phyloP scores from a whole-genome alignment of 805 yeast genomes.

The Metschnikowia baotianmanensis region DNA sequence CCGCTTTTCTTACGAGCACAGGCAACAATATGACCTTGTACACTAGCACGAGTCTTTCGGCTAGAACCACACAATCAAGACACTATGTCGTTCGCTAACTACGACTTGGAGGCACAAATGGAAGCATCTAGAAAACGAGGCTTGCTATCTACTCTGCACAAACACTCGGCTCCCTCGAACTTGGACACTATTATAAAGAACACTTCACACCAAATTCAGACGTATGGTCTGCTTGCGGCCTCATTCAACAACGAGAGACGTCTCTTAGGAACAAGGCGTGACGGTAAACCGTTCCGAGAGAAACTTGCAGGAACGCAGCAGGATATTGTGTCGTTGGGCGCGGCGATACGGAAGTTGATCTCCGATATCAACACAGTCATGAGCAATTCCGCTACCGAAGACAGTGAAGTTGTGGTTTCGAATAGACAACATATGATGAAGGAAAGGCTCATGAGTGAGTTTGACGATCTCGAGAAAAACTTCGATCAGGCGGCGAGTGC shows the following conservation, averaged over 20 bases:
- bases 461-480: slow-evolving; percentile 46
- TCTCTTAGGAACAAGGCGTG: slow-evolving; percentile 54
- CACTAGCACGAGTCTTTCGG: too few species aligned
- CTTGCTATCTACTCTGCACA: background rate
- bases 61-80: too few species aligned
- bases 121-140: slow-evolving; percentile 4
- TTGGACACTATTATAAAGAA: slow-evolving; percentile 33
- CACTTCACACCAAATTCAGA: slow-evolving; percentile 41
- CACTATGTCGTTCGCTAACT: slow-evolving; percentile 55
- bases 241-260: slow-evolving; percentile 48
- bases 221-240: slow-evolving; percentile 49
- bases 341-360: slow-evolving; percentile 32
- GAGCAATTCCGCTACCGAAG: slow-evolving; percentile 17
- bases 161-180: slow-evolving; percentile 18
- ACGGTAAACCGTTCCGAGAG: slow-evolving; percentile 35
- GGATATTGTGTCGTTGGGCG: slow-evolving; percentile 31
- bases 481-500: slow-evolving; percentile 42
- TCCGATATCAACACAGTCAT: slow-evolving; percentile 30
- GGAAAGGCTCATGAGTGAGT: slow-evolving; percentile 57
- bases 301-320: slow-evolving; percentile 32
- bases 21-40: too few species aligned
- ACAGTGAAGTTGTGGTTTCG: slow-evolving; percentile 28
- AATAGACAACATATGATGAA: slow-evolving; percentile 43
- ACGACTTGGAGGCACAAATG: slow-evolving; percentile 49
- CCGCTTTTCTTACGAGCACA: too few species aligned